Evolutionary conservation across 345 rosid species (phyloP).

Genomic region (Aegle marmelos): DNA sequence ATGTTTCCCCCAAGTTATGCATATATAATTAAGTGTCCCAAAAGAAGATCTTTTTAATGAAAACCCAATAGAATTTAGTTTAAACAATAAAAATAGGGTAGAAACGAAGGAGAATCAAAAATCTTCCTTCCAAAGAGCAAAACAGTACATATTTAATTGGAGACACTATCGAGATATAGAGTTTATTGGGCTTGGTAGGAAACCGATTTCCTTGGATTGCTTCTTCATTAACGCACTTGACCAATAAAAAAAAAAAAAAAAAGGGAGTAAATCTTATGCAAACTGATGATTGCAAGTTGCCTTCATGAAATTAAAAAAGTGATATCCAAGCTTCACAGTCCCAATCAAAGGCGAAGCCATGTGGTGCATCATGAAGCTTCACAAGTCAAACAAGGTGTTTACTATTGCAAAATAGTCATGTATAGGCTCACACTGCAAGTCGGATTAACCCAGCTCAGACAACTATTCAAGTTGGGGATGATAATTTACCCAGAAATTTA

Average conservation of each 20-base stretch:
- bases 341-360: background rate
- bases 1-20: too few species aligned
- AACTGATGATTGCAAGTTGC: background rate
- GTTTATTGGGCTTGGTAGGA: background rate
- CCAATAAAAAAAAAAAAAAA: too few species aligned
- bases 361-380: background rate
- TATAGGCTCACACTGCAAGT: background rate
- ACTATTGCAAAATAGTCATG: background rate
- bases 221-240: background rate
- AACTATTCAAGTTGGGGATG: background rate
- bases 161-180: too few species aligned
- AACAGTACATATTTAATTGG: too few species aligned
- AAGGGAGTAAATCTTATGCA: background rate
- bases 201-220: background rate
- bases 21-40: too few species aligned
- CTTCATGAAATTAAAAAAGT: background rate
- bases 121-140: too few species aligned
- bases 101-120: too few species aligned
- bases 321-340: background rate
- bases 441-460: background rate
- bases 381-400: too few species aligned
- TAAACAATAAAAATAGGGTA: too few species aligned
- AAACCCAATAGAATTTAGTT: too few species aligned
- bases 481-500: background rate
- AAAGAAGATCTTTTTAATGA: too few species aligned